Percentiles rank a stretch among this genome's conserved stretches.
Conservation (phyloP, 2,329 filamentous ascomycete species). For the Epichloe aotearoae region DNA sequence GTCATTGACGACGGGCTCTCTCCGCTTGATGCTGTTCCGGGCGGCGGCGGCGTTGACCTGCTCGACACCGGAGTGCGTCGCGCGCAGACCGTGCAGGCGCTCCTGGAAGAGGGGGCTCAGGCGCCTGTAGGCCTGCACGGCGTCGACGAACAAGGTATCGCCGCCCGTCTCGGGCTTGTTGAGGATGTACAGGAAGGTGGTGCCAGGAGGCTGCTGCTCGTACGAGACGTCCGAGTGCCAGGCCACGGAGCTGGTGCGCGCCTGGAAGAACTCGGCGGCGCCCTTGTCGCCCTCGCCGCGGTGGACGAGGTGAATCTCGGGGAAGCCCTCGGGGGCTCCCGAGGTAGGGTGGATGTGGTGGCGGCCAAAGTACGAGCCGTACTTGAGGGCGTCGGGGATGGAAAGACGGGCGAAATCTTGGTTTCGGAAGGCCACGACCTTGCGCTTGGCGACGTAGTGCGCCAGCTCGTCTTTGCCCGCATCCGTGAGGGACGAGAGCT, state of each 20-base stretch:
- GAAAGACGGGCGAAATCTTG: constrained; percentile 61
- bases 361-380: constrained; percentile 64
- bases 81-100: constrained; percentile 66
- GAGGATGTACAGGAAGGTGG: constrained; percentile 80
- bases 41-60: constrained; percentile 59
- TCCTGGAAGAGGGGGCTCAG: constrained; percentile 68
- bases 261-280: constrained; percentile 46
- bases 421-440: constrained; percentile 65
- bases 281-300: constrained; percentile 40
- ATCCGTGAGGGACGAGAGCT: constrained; percentile 53
- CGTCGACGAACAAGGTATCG: constrained; percentile 73
- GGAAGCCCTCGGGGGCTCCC: constrained; percentile 59
- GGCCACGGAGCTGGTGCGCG: constrained; percentile 65
- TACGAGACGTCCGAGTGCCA: constrained; percentile 89
- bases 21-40: constrained; percentile 55
- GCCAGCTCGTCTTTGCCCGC: constrained; percentile 68
- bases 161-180: constrained; percentile 69
- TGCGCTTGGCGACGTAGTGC: constrained; percentile 60
- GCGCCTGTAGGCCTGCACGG: constrained; percentile 67
- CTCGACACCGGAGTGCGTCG: constrained; percentile 70
- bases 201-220: constrained; percentile 77
- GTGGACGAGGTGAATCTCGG: constrained; percentile 69
- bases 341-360: constrained; percentile 74
- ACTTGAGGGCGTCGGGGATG: constrained; percentile 55
- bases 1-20: constrained; percentile 60